Evolutionary conservation across 345 rosid genomes (phyloP), one percentile per base, ranked within the genome.

Genomic region (Murraya koenigii): DNA sequence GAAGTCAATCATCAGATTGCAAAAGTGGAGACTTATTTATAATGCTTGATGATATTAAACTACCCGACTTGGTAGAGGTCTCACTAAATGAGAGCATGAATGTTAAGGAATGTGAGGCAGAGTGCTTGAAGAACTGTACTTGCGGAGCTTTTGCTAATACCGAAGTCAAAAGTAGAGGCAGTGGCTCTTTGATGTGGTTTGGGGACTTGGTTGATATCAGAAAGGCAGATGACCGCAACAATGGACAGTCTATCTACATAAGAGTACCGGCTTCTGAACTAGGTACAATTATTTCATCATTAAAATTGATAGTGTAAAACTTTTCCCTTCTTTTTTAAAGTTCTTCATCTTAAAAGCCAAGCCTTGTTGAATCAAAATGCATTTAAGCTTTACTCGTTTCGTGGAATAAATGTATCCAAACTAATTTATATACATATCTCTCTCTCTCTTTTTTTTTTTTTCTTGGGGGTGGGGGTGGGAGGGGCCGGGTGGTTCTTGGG

Each of bases 161-260:
- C 10, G 66, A 78, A 39, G 23, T 78, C 14, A 76, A 54, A 4
- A 60, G 28, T 4, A 77, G 69, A 58, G 86, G 89, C 15, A 59
- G 35, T 2, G 84, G 85, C 36, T 87, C 88, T n/a, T 35, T 84
- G 63, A 67, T 77, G 72, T 81, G 90, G 88, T 81, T 72, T 28
- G 76, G 75, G 3, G 82, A 85, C 11, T 23, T 87, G 22, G 14
- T 83, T 4, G 81, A 87, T 28, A 54, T 79, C 10, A 81, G 72
- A 59, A 22, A 0, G 47, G 4, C 47, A 49, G 64, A 22, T 35
- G 11, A 0, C 22, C 2, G 49, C 49, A 23, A 17, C 66, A 63
- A 33, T 1, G 82, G 77, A 38, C 84, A 82, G 23, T 77, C 77
- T 13, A 55, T 86, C 58, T 80, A 80, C 3, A 20, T 82, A 30